phyloP scores from a whole-genome alignment of 2,329 filamentous ascomycete species.

The Exophiala phaeomuriformis region DNA sequence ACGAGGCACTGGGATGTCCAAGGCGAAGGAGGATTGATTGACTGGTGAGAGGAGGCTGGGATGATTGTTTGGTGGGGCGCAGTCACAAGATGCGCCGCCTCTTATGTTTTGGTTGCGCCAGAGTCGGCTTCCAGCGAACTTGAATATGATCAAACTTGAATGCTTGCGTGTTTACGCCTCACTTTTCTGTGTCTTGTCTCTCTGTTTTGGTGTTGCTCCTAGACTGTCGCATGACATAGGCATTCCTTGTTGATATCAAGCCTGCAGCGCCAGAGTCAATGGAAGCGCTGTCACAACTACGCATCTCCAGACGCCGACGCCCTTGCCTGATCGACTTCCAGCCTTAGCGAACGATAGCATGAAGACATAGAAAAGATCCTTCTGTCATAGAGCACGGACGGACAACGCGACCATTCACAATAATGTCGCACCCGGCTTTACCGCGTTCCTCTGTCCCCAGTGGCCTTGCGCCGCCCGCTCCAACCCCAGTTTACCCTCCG shows the following conservation, averaged over 20 bases:
- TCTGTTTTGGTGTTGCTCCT: not conserved
- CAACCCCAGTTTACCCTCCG: constrained; percentile 12
- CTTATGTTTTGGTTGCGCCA: not conserved
- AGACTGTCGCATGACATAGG: no score
- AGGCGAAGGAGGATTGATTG: not conserved
- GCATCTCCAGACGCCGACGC: constrained; percentile 14
- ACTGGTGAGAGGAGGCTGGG: constrained; percentile 6
- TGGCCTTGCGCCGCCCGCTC: constrained; percentile 18
- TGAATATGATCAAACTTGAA: no score
- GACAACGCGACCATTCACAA: not conserved
- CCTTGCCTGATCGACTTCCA: constrained; percentile 5
- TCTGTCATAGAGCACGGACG: not conserved
- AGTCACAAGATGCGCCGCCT: constrained; percentile 3
- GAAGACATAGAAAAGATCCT: not conserved
- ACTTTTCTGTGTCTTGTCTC: not conserved
- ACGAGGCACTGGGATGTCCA: not conserved
- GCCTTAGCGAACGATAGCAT: constrained; percentile 1
- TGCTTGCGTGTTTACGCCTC: no score
- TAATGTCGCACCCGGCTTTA: constrained; percentile 18
- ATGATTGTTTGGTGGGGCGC: constrained; percentile 5
- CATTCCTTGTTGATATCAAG: no score
- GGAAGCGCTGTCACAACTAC: constrained; percentile 13
- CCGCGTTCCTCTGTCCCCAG: constrained; percentile 20
- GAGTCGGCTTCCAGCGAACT: not conserved
- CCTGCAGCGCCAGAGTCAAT: constrained; percentile 11